Percentiles rank a stretch among this genome's conserved stretches.
phyloP scores from a whole-genome alignment of 31 red algal species.

The Porphyra umbilicalis region DNA sequence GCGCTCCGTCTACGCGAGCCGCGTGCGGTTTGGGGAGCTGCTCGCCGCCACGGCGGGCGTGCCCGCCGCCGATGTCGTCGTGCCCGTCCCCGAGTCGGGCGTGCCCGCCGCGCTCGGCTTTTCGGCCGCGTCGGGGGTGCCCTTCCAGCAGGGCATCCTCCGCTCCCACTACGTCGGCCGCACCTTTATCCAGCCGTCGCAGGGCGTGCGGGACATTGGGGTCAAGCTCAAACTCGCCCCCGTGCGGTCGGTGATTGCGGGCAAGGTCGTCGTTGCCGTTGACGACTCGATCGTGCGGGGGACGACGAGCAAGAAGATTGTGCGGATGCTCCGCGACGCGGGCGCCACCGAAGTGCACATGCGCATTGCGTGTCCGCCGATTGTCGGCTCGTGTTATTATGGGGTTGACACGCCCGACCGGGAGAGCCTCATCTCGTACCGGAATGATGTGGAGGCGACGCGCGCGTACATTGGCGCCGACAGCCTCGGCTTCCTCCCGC shows the following conservation, averaged over 20 bases:
- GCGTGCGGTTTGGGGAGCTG: constrained; percentile 83
- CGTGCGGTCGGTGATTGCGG: constrained; percentile 53
- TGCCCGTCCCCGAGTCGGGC: constrained; percentile 91
- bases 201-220: constrained; percentile 69
- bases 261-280: constrained; percentile 71
- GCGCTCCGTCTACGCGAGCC: constrained; percentile 71
- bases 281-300: constrained; percentile 99
- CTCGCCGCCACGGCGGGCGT: constrained; percentile 43
- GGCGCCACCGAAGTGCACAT: constrained; percentile 90
- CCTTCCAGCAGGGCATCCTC: constrained; percentile 87
- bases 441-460: constrained; percentile 50
- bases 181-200: constrained; percentile 96
- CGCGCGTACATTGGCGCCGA: constrained; percentile 87
- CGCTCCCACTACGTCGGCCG: constrained; percentile 86
- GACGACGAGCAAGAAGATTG: constrained; percentile 90
- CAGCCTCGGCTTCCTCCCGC: constrained; percentile 61
- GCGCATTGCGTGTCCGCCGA: constrained; percentile 84
- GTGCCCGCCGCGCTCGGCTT: constrained; percentile 81
- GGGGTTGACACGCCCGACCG: constrained; percentile 91
- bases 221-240: constrained; percentile 84
- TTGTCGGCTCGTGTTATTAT: constrained; percentile 73
- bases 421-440: constrained; percentile 67
- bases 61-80: constrained; percentile 58
- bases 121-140: constrained; percentile 52
- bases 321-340: constrained; percentile 82